Evolutionary conservation across 306 rosid species (phyloP), one percentile per base, ranked within the genome.

Genomic region (Arachis hypogaea): DNA sequence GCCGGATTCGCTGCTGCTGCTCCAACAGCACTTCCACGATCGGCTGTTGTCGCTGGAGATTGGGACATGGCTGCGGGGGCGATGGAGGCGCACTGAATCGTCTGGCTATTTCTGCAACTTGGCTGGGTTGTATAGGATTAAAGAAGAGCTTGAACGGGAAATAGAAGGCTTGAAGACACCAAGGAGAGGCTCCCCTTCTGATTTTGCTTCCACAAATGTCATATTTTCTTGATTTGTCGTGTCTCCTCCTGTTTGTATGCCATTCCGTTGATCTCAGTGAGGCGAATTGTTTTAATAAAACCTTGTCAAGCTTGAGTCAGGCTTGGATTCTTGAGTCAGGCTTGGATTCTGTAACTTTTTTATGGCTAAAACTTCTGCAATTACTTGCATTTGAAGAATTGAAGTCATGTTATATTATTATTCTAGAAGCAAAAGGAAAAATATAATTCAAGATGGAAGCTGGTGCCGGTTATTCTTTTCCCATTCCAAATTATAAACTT

Each of bases 401-500:
- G 18, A 52, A 77, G 44, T 75, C 74, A 64, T 64, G 62, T 51
- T 72, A 11, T 72, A 30, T 76, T 83, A 22, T 46, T 75, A 30
- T 63, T 80, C 12, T 80, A 94, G 98, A 93, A 91, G 30, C 81
- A 18, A 22, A 89, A 82, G 83, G 98, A 91, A 75, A 92, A 18
- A 18, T 18, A 18, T 18, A 94, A 77, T 74, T 80, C 68, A 89
- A 86, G 86, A 94, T 93, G 49, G 97, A 91, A 77, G 92, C 93
- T 89, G 73, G 87, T 54, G 59, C 83, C 66, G 56, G 80, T 22
- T 86, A 83, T 79, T 66, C 89, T 66, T 65, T 77, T 74, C 81
- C 88, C 11, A 68, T 79, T 69, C 71, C 82, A 16, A 73, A 51
- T 77, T 81, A 52, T 76, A 86, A 76, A 73, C 72, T 57, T 57